These are phyloP conservation scores for Microdochium trichocladiopsis DNA, from an alignment of 2,329 filamentous ascomycete species.

Conservation along the genomic window DNA sequence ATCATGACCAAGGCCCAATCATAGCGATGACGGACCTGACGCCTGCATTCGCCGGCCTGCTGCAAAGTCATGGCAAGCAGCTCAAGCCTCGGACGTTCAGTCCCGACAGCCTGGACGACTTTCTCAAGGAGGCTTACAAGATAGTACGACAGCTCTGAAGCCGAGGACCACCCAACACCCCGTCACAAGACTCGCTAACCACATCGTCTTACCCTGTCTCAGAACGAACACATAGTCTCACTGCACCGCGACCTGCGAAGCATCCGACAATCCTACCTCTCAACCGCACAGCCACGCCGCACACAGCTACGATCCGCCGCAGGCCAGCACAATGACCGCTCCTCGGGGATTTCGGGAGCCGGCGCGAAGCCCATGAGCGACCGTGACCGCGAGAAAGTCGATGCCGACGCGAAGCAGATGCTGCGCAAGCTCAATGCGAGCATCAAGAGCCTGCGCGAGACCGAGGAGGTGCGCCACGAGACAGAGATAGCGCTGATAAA, in stretches of 20 bases:
- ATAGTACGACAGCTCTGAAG: slow-evolving; percentile 53
- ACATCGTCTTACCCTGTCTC: slow-evolving; percentile 6
- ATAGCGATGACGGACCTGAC: slow-evolving; percentile 56
- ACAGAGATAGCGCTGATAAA: slow-evolving; percentile 64
- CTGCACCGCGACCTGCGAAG: slow-evolving; percentile 73
- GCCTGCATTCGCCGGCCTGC: slow-evolving; percentile 59
- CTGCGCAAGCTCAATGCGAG: slow-evolving; percentile 78
- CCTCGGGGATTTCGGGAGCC: background rate
- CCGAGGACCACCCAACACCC: slow-evolving; percentile 6
- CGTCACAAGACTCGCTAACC: slow-evolving; percentile 7
- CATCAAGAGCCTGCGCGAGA: slow-evolving; percentile 72
- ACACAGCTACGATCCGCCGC: slow-evolving; percentile 35
- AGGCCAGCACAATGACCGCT: slow-evolving; percentile 28
- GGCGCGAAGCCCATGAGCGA: slow-evolving; percentile 61
- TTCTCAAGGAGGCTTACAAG: slow-evolving; percentile 87
- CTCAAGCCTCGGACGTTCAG: slow-evolving; percentile 35
- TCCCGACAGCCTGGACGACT: slow-evolving; percentile 64
- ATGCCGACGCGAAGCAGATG: slow-evolving; percentile 78
- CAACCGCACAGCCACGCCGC: slow-evolving; percentile 61
- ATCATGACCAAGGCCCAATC: background rate
- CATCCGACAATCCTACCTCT: slow-evolving; percentile 87
- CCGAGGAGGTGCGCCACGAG: slow-evolving; percentile 74
- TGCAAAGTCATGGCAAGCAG: slow-evolving; percentile 50
- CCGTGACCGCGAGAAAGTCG: slow-evolving; percentile 76
- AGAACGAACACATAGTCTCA: slow-evolving; percentile 81